Percentiles rank a stretch among this genome's conserved stretches.
These are phyloP conservation scores for Fusarium guadeloupense DNA, from an alignment of 2,329 filamentous ascomycete species.

Conservation along the genomic window DNA sequence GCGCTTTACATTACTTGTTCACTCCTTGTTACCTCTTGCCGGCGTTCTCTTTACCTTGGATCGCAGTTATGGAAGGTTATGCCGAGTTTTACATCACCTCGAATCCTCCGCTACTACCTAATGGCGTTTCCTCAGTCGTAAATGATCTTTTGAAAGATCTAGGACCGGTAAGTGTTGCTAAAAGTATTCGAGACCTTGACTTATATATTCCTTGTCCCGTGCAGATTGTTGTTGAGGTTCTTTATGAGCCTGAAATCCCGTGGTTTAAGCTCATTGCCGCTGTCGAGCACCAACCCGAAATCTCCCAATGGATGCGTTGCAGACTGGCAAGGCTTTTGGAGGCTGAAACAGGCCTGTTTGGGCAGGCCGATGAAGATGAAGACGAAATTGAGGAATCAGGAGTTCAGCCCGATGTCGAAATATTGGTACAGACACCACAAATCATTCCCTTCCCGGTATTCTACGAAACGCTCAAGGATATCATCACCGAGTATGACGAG, in stretches of 20 bases:
- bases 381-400: background rate
- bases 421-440: constrained; percentile 26
- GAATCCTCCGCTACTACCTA: constrained; percentile 47
- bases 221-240: constrained; percentile 43
- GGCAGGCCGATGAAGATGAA: background rate
- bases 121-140: constrained; percentile 44
- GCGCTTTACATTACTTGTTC: background rate
- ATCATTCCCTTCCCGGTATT: constrained; percentile 40
- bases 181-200: too few relatives aligned
- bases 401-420: constrained; percentile 30
- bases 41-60: too few relatives aligned
- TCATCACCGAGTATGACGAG: constrained; percentile 19
- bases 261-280: constrained; percentile 49
- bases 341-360: constrained; percentile 24
- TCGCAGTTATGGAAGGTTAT: constrained; percentile 21
- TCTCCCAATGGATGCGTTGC: constrained; percentile 33
- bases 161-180: constrained; percentile 18
- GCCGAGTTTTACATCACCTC: constrained; percentile 49
- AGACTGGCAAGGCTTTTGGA: constrained; percentile 34
- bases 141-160: constrained; percentile 8
- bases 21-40: background rate
- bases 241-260: constrained; percentile 49
- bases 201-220: background rate
- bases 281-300: constrained; percentile 2
- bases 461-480: background rate